Percentiles rank a stretch among this genome's conserved stretches.
Conservation (phyloP, 2,329 filamentous ascomycete genomes). For the Phaeophleospora eucalypticola region DNA sequence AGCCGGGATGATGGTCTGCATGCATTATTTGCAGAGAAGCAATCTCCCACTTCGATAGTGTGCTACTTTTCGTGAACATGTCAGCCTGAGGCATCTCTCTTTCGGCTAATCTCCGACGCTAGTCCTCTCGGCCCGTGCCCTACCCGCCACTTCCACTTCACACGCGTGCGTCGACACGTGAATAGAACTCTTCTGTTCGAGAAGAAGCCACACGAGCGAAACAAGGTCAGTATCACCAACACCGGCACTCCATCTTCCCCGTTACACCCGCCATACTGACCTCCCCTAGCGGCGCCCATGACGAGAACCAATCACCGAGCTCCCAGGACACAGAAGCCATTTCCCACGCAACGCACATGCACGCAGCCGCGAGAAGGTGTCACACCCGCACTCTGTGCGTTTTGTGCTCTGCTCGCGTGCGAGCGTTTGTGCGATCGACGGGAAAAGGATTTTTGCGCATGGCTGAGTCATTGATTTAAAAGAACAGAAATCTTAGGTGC, state of each 20-base stretch:
- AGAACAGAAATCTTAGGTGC: constrained; percentile 32
- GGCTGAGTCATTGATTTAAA: constrained; percentile 28
- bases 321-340: constrained; percentile 5
- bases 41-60: background rate
- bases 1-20: background rate
- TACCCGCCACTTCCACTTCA: too few species aligned
- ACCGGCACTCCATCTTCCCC: background rate
- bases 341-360: constrained; percentile 1
- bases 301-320: constrained; percentile 14
- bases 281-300: constrained; percentile 6
- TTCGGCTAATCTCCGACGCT: background rate
- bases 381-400: too few species aligned
- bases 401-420: background rate
- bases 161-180: background rate
- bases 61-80: background rate
- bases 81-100: background rate
- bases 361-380: constrained; percentile 11
- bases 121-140: background rate
- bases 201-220: background rate
- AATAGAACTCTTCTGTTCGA: too few species aligned
- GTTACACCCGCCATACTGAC: constrained; percentile 1
- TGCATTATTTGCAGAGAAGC: background rate
- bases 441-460: constrained; percentile 9
- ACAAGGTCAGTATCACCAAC: background rate
- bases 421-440: background rate